Evolutionary conservation across 1,284 basidiomycete genomes (phyloP).

Genomic region (Amylostereum areolatum): DNA sequence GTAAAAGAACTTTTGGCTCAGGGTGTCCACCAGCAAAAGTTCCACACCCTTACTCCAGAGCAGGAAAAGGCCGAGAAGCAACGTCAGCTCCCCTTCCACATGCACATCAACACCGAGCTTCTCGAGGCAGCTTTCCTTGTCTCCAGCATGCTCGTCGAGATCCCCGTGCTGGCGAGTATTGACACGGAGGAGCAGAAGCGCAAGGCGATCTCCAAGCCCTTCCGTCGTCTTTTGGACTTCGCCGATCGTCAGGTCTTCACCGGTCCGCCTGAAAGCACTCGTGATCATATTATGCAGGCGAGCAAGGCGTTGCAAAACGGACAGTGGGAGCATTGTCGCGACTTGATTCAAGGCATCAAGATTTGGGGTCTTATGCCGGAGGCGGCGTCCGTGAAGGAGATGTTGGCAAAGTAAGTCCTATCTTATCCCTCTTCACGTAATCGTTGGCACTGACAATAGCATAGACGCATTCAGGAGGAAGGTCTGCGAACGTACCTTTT

Average conservation of each 20-base stretch:
- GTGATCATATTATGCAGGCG: conserved; percentile 99
- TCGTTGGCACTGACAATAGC: conserved; percentile 2
- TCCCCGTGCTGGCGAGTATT: conserved; percentile 91
- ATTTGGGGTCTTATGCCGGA: conserved; percentile 98
- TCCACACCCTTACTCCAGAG: conserved; percentile 83
- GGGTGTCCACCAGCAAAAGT: conserved; percentile 91
- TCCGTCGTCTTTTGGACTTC: conserved; percentile 93
- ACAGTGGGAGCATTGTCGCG: conserved; percentile 94
- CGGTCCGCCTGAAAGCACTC: conserved; percentile 96
- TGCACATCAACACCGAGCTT: conserved; percentile 99
- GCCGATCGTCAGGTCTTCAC: conserved; percentile 98
- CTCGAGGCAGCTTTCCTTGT: conserved; percentile 97
- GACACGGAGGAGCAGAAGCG: conserved; percentile 91
- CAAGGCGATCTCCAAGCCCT: conserved; percentile 90
- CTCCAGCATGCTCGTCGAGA: conserved; percentile 98
- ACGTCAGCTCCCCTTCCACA: conserved; percentile 96
- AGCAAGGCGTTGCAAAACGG: conserved; percentile 95
- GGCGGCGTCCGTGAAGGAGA: conserved; percentile 83
- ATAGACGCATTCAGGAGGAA: conserved; percentile 95
- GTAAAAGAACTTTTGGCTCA: conserved; percentile 98
- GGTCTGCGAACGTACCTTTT: conserved; percentile 96
- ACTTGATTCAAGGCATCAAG: conserved; percentile 93
- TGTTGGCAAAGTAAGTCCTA: conserved; percentile 78
- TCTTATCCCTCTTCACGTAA: conserved; percentile 4
- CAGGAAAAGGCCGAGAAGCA: conserved; percentile 97